Evolutionary conservation across 106 monocot genomes (phyloP).

Genomic region (Alisma plantagoaquatica): DNA sequence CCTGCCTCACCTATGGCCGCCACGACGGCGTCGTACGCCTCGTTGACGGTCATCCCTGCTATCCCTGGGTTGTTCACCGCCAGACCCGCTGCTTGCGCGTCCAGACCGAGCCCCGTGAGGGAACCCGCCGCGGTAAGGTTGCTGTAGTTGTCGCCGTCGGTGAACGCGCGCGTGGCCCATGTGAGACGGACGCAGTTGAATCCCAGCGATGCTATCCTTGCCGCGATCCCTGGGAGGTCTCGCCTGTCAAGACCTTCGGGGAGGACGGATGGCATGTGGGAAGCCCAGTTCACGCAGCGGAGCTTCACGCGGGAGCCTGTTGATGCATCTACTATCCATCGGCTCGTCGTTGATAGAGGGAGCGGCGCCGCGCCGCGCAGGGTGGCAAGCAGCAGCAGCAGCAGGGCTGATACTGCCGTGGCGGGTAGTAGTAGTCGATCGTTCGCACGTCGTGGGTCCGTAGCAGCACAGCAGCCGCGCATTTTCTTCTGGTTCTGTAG

Average conservation of each 20-base stretch:
- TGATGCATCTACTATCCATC: constrained; percentile 29
- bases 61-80: constrained; percentile 18
- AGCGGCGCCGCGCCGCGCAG: background rate
- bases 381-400: background rate
- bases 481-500: too few relatives aligned
- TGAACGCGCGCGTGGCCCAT: constrained; percentile 28
- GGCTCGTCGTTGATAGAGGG: constrained; percentile 21
- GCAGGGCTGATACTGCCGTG: background rate
- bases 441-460: too few relatives aligned
- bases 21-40: constrained; percentile 27
- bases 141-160: constrained; percentile 11
- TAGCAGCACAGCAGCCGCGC: too few relatives aligned
- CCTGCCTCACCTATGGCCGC: constrained; percentile 21
- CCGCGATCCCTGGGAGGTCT: constrained; percentile 14
- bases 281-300: constrained; percentile 42
- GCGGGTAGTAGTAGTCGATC: too few relatives aligned
- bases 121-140: constrained; percentile 20
- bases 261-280: constrained; percentile 29
- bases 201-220: constrained; percentile 15
- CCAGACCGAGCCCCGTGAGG: constrained; percentile 16
- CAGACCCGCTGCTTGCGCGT: constrained; percentile 5
- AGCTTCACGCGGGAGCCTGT: constrained; percentile 31
- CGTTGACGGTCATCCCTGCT: constrained; percentile 17
- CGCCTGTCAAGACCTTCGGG: constrained; percentile 30
- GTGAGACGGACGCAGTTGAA: constrained; percentile 56